Conservation (phyloP, 1,284 basidiomycete species). For the Rhodotorula sp. region DNA sequence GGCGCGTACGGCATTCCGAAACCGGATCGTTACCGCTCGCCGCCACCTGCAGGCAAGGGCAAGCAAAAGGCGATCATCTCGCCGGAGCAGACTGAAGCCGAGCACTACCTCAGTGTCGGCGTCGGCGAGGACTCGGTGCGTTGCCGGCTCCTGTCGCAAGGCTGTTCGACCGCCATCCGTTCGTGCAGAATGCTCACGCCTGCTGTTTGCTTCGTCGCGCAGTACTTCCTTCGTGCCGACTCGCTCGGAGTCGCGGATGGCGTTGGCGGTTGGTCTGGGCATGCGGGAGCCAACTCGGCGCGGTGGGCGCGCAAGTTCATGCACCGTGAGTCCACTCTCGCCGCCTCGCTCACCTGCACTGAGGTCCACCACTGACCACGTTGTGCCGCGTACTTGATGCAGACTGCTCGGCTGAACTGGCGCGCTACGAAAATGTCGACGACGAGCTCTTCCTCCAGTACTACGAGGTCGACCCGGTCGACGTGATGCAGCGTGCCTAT, state of each 20-base stretch:
- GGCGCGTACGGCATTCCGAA: conserved; percentile 56
- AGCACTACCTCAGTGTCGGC: conserved; percentile 45
- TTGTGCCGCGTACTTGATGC: background rate
- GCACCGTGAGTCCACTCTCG: conserved; percentile 59
- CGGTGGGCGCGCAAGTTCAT: conserved; percentile 81
- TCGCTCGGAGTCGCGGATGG: conserved; percentile 86
- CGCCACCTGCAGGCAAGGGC: conserved; percentile 36
- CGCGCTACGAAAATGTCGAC: conserved; percentile 44
- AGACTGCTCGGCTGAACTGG: conserved; percentile 43
- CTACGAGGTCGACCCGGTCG: conserved; percentile 57
- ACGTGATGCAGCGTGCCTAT: conserved; percentile 61
- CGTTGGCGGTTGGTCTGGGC: conserved; percentile 79
- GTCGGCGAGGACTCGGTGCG: conserved; percentile 44
- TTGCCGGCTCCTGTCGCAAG: conserved; percentile 4
- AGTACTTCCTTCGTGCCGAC: conserved; percentile 73
- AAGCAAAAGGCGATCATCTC: conserved; percentile 41
- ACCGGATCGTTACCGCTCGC: background rate
- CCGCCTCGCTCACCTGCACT: background rate
- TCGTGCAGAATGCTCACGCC: conserved; percentile 60
- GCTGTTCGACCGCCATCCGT: background rate
- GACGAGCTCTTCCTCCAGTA: conserved; percentile 43
- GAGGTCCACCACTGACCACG: background rate
- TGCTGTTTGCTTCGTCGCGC: conserved; percentile 49
- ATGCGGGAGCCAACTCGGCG: conserved; percentile 61
- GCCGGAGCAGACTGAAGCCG: conserved; percentile 34